Base-by-base conservation (phyloP, 2,329 filamentous ascomycete species). In the Penicillium sp. region DNA sequence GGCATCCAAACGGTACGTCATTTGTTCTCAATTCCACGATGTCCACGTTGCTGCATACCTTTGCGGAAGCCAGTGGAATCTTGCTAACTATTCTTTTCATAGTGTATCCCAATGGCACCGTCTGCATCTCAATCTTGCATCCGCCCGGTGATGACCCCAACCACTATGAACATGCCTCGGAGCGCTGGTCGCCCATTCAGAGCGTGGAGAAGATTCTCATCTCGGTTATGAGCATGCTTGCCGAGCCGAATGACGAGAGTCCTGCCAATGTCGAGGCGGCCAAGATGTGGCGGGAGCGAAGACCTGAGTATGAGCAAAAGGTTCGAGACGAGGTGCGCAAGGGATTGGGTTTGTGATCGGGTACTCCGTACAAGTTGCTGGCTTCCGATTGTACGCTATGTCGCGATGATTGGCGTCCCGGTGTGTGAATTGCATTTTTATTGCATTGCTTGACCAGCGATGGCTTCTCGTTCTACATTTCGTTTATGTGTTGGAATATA, bases 61-160 rank as follows among this genome's bases (percentile, higher is more conserved):
- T 17, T 22, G 26, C n/a, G n/a, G n/a, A n/a, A n/a, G n/a, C n/a
- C n/a, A n/a, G n/a, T n/a, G n/a, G n/a, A n/a, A n/a, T n/a, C n/a
- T n/a, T n/a, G n/a, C n/a, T n/a, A n/a, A n/a, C n/a, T n/a, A n/a
- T n/a, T n/a, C n/a, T 7, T 27, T 8, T 31, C 22, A 27, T 50
- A 95, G 89, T 96, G 35, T 96, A 96, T 63, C 77, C 84, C 11
- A 90, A 84, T 61, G 90, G 90, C 48, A 77, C 90, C 12, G 92
- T 96, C 54, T 96, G 90, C 71, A 96, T 96, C 59, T 94, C 86
- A n/a, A 96, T 96, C 69, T 80, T 96, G 2, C 90, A 96, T 66
- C 84, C 90, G 2, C 90, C 90, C 2, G 90, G 92, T 56, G 90
- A 96, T 68, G 90, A 96, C 66, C 92, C 92, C 37, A 95, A 95